phyloP scores from a whole-genome alignment of 2,329 filamentous ascomycete genomes.

The Sphaerulina populicola region DNA sequence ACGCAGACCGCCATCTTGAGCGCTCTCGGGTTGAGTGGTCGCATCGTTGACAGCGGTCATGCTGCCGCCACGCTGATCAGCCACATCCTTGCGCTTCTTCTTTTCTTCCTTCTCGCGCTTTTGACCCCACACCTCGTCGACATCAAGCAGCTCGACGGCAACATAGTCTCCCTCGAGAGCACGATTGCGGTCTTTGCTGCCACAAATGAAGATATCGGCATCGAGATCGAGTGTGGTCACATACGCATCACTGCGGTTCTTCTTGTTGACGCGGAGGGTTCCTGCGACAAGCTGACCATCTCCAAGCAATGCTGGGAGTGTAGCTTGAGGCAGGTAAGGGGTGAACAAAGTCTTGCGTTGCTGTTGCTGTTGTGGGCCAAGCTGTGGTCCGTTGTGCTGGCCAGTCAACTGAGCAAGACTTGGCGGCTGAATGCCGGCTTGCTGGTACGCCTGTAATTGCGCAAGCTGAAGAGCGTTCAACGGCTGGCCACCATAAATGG shows the following conservation, averaged over 20 bases:
- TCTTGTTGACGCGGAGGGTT: conserved; percentile 97
- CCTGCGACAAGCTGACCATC: conserved; percentile 93
- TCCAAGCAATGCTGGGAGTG: conserved; percentile 76
- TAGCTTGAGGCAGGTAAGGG: conserved; percentile 91
- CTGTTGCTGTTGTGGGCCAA: conserved; percentile 62
- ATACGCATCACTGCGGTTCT: conserved; percentile 97
- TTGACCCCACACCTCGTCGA: conserved; percentile 97
- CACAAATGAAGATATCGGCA: conserved; percentile 98
- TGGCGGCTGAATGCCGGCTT: conserved; percentile 61
- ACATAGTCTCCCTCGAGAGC: conserved; percentile 93
- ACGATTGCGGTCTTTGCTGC: conserved; percentile 96
- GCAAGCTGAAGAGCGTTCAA: conserved; percentile 80
- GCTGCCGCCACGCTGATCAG: conserved; percentile 74
- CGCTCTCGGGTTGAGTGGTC: conserved; percentile 49
- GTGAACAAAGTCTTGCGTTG: conserved; percentile 98
- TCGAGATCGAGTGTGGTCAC: conserved; percentile 91
- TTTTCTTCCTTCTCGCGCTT: conserved; percentile 99
- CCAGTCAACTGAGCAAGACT: conserved; percentile 38
- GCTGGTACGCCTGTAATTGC: conserved; percentile 86
- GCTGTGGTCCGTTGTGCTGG: conserved; percentile 31
- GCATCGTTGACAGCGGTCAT: conserved; percentile 58
- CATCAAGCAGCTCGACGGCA: conserved; percentile 89
- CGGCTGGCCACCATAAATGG: conserved; percentile 76
- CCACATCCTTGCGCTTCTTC: conserved; percentile 99
- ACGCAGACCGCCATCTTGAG: conserved; percentile 74